phyloP scores from a whole-genome alignment of 345 rosid genomes.

The Excoecaria agallocha region DNA sequence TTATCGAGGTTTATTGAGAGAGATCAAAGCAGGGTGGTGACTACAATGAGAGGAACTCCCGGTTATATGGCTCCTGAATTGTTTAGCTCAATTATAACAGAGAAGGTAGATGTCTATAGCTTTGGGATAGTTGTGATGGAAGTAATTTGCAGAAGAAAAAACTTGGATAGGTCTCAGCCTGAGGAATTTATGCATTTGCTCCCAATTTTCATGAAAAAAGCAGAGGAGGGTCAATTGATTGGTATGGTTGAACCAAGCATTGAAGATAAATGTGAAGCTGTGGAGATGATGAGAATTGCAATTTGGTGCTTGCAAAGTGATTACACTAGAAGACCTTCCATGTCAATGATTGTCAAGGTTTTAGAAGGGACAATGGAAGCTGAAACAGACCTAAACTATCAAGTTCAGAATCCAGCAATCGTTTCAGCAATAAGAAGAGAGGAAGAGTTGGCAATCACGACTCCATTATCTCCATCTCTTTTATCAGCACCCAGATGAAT shows the following conservation, averaged over 20 bases:
- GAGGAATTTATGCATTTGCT: constrained; percentile 51
- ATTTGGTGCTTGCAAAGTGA: constrained; percentile 76
- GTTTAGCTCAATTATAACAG: constrained; percentile 35
- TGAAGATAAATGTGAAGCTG: constrained; percentile 49
- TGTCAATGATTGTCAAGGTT: constrained; percentile 64
- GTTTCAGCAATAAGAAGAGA: neutral
- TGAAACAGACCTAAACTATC: constrained; percentile 7
- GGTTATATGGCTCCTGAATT: constrained; percentile 22
- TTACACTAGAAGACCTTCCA: constrained; percentile 61
- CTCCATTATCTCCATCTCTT: neutral
- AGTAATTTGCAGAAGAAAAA: constrained; percentile 62
- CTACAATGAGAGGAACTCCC: constrained; percentile 28
- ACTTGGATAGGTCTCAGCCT: constrained; percentile 55
- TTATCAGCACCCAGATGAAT: constrained; percentile 15
- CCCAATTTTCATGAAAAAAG: constrained; percentile 53
- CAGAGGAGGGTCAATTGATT: constrained; percentile 41
- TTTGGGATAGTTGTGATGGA: constrained; percentile 71
- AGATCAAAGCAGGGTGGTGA: constrained; percentile 16
- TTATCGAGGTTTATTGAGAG: constrained; percentile 7
- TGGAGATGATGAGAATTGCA: constrained; percentile 51
- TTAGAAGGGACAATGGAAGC: constrained; percentile 67
- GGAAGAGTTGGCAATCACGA: neutral
- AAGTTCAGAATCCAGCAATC: neutral
- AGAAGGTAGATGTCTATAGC: constrained; percentile 73
- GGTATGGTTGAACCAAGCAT: constrained; percentile 53